These are phyloP conservation scores for Fusarium verticillioides DNA, from an alignment of 2,329 filamentous ascomycete species.

Conservation along the genomic window DNA sequence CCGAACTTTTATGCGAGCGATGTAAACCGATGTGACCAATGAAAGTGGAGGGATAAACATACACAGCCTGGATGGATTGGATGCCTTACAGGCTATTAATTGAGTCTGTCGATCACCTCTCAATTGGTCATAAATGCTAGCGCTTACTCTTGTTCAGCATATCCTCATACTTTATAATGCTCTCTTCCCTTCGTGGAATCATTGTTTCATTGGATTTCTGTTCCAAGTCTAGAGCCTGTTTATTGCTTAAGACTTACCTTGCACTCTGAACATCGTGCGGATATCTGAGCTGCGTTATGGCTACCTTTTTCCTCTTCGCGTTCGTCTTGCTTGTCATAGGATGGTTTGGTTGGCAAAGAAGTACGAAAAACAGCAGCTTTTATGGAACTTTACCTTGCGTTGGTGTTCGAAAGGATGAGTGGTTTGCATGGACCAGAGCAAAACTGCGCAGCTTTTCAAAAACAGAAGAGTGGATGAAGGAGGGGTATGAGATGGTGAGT, in stretches of 20 bases:
- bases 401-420: neutral
- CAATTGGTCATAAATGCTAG: neutral
- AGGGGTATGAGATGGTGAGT: neutral
- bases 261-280: no score
- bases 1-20: neutral
- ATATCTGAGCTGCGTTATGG: neutral
- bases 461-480: neutral
- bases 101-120: neutral
- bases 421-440: neutral
- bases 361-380: neutral
- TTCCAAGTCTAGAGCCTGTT: neutral
- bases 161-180: neutral
- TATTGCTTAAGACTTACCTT: accelerated
- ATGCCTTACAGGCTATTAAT: neutral
- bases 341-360: neutral
- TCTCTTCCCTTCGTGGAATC: neutral
- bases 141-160: neutral
- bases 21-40: neutral
- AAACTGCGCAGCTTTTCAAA: neutral
- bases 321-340: neutral
- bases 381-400: neutral
- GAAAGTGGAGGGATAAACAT: neutral
- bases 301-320: neutral
- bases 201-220: neutral
- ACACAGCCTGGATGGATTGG: neutral